Conservation (phyloP, 2,329 filamentous ascomycete species). For the Curvularia hawaiiensis region DNA sequence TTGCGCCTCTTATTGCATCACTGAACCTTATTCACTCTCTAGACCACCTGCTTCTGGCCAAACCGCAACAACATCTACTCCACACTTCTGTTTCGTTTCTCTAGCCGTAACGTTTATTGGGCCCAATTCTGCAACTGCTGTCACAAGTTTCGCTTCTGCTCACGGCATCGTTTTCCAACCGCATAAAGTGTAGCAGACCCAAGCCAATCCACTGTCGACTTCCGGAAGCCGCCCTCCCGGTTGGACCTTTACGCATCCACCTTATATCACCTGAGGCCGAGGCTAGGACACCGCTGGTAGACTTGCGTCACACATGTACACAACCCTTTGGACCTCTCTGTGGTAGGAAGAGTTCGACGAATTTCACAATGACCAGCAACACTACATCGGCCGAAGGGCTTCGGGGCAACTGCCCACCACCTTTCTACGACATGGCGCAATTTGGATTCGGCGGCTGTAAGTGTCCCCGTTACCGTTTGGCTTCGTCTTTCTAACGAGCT, state of each 20-base stretch:
- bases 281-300: conserved; percentile 9
- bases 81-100: conserved; percentile 27
- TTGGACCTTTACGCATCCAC: conserved; percentile 3
- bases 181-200: conserved; percentile 16
- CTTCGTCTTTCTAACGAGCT: conserved; percentile 36
- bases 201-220: conserved; percentile 13
- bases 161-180: conserved; percentile 7
- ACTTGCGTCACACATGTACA: conserved; percentile 25
- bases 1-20: conserved; percentile 30
- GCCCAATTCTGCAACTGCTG: conserved; percentile 10
- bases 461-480: conserved; percentile 34
- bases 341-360: conserved; percentile 15
- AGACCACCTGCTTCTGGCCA: conserved; percentile 19
- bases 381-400: conserved; percentile 36
- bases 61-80: conserved; percentile 14
- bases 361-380: conserved; percentile 23
- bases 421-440: conserved; percentile 68
- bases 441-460: conserved; percentile 73
- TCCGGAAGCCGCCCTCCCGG: conserved; percentile 16
- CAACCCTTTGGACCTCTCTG: conserved; percentile 31
- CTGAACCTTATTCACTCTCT: conserved; percentile 30
- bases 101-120: conserved; percentile 28
- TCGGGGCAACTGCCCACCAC: conserved; percentile 65
- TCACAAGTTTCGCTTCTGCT: conserved; percentile 4
- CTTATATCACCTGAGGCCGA: conserved; percentile 4